Evolutionary conservation across 2,329 filamentous ascomycete species (phyloP), one percentile per base, ranked within the genome.

Genomic region (Thermothelomyces thermophilus): DNA sequence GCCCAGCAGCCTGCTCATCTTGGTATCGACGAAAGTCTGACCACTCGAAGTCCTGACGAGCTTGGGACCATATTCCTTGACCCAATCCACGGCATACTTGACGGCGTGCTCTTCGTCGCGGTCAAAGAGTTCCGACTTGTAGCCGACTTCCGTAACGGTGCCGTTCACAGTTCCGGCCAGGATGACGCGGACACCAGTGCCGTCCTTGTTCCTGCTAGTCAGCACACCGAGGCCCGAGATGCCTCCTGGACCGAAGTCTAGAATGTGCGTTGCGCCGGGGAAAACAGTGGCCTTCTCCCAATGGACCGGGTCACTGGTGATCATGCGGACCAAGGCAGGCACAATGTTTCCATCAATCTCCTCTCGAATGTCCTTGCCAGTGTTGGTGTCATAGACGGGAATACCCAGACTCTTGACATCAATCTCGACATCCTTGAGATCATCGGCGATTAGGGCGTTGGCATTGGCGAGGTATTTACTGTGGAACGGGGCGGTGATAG

Each of bases 201-300:
- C 93, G 68, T 98, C 94, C 75, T 98, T 98, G 79, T 97, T 98
- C 62, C 93, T 88, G 76, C 95, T 97, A 51, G 93, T 98, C 56
- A 98, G 75, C 40, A 95, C 87, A 64, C 93, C 94, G 19, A 98
- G 83, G 57, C 94, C 94, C 20, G 93, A 98, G 57, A 97, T 93
- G 55, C 93, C 94, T 63, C 93, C 93, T 19, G 93, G 93, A 41
- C 94, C 93, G 61, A 98, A 97, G 71, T 98, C 93, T 46, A 98
- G 74, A 50, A 98, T 87, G 66, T 98, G 93, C 3, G 91, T 96
- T 17, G 93, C 93, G 19, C 82, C 78, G 3, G 88, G 84, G 74
- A 98, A 97, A 48, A 87, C 79, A 1, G 93, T 98, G 1, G 93
- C 90, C 66, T 85, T 85, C 72, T 97, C 93, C 93, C 93, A 98